Base-by-base conservation (phyloP, 2,329 filamentous ascomycete species). In the Dichotomopilus funicola region DNA sequence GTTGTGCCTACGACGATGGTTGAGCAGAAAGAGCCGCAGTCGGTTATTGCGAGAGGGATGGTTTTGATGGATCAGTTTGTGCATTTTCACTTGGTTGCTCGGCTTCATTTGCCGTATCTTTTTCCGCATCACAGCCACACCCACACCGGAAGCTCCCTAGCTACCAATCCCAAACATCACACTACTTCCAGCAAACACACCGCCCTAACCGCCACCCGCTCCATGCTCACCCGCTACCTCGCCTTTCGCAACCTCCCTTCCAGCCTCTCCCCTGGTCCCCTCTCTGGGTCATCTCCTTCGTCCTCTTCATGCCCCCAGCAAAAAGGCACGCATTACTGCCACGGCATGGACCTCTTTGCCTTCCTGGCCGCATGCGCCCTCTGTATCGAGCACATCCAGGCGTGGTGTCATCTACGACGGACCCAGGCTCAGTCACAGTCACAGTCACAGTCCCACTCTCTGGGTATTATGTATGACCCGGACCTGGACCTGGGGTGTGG, bases 21-120 rank as follows among this genome's bases (percentile, higher is more conserved):
- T n/a, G 59, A 9, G 50, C 12, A 51, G 2, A 12, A 8, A 10
- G 10, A 40, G 10, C 31, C 12, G 5, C 27, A 46, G 31, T 9
- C 48, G 7, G 48, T 31, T 8, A 2, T 64, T 1, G 61, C 72
- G 10, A 10, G 57, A 6, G 65, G 73, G 40, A 69, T 67, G 0
- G 48, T 71, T 2, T 44, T 76, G 1, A 69, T 73, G 59, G 63
- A 69, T 48, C 75, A 78, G 34, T 66, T 78, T 38, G 63, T 67
- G 6, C 70, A 78, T 52, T 71, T 73, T 53, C 70, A 75, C 47
- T 61, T 77, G 6, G 60, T 78, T 8, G 65, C 68, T 2, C 73
- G 73, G 51, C 66, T 76, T 5, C 75, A 79, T 60, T 61, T 78
- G 2, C 76, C 76, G 1, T 74, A 74, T 55, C 67, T 78, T 59